Evolutionary conservation across 352 stramenopile genomes (phyloP).

Genomic region (Pythium monospermum): DNA sequence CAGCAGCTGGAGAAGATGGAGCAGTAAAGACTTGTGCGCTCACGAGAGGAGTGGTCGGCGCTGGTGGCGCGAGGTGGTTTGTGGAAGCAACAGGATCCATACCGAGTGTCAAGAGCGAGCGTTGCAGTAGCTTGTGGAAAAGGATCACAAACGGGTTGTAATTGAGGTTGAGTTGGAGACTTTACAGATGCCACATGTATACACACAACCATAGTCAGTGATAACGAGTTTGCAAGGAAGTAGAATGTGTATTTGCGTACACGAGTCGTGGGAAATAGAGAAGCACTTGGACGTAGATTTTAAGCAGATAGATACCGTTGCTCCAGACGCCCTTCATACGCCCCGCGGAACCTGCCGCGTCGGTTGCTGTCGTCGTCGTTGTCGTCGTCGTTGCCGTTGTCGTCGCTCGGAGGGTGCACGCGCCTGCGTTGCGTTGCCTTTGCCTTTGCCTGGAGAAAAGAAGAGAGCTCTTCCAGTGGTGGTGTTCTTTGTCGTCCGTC

Average conservation of each 20-base stretch:
- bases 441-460: no score
- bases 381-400: not conserved
- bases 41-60: not conserved
- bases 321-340: slow-evolving; percentile 26
- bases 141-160: slow-evolving; percentile 70
- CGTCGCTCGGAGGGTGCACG: not conserved
- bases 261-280: slow-evolving; percentile 64
- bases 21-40: not conserved
- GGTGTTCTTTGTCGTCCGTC: not conserved
- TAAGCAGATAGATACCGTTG: slow-evolving; percentile 43
- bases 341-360: slow-evolving; percentile 9
- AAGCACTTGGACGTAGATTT: slow-evolving; percentile 51
- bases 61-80: no score
- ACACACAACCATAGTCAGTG: not conserved
- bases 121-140: slow-evolving; percentile 29
- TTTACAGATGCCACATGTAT: not conserved
- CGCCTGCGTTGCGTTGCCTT: no score
- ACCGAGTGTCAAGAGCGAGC: slow-evolving; percentile 16
- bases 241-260: slow-evolving; percentile 24
- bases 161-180: slow-evolving; percentile 52
- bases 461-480: no score
- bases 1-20: no score
- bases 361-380: slow-evolving; percentile 4
- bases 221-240: not conserved
- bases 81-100: slow-evolving; percentile 17